Evolutionary conservation across 805 yeast genomes (phyloP), one percentile per base, ranked within the genome.

Genomic region (Tetrapisispora phaffii): DNA sequence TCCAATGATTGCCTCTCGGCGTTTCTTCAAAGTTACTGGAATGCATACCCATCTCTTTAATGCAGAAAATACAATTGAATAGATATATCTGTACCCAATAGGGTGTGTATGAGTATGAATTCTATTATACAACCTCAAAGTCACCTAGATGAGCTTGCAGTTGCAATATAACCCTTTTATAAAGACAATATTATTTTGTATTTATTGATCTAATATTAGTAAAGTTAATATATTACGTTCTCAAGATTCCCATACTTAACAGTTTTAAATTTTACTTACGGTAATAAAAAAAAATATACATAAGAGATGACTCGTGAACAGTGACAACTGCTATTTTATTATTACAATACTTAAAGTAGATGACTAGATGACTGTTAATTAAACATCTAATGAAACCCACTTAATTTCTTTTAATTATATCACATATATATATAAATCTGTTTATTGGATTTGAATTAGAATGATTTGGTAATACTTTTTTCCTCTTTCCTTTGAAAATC

Each of bases 1-100:
- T 51, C 63, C 63, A 58, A 44, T 58, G 63, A 24, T 54, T 55
- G 16, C 63, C 61, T 45, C 63, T 50, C 37, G 62, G 62, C 7
- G 63, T 57, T 39, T 53, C 53, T 4, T 37, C 45, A 32, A 38
- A 38, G 17, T 38, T 38, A 38, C 23, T 17, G 19, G 32, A 38
- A 26, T 24, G 13, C 22, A 24, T 16, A 38, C 2, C 33, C 41
- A 38, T 38, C 13, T 38, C 19, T 6, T 24, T 26, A 17, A 9
- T 26, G 12, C 31, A 28, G 4, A 17, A 32, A 3, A 7, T 32
- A 19, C n/a, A 32, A 32, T 3, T 32, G 34, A 32, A 9, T n/a
- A 4, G 12, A 28, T 28, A 4, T 28, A 12, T 28, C 13, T 28
- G 5, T 28, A 28, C 31, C 31, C 31, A 28, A 28, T 9, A 28